Evolutionary conservation across 352 stramenopile species (phyloP).

Genomic region (Pythium apleroticum): DNA sequence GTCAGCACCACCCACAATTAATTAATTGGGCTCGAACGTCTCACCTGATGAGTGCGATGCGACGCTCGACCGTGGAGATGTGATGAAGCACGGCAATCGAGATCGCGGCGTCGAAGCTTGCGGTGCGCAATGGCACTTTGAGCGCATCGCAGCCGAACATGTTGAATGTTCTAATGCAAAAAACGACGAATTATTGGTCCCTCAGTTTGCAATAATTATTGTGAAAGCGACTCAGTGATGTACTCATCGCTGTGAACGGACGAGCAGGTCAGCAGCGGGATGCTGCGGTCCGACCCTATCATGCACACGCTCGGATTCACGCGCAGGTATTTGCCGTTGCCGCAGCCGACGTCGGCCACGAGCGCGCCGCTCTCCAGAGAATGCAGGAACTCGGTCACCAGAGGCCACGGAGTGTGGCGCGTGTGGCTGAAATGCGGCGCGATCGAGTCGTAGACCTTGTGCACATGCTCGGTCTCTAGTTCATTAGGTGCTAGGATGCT

Average conservation of each 20-base stretch:
- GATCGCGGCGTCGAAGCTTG: constrained; percentile 71
- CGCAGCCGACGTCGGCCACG: constrained; percentile 77
- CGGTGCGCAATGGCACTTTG: constrained; percentile 54
- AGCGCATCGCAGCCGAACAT: constrained; percentile 76
- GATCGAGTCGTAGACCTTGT: constrained; percentile 86
- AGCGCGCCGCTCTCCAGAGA: constrained; percentile 46
- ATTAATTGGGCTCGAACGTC: background rate
- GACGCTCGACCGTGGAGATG: constrained; percentile 74
- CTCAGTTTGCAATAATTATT: background rate
- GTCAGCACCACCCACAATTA: background rate
- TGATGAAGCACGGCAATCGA: constrained; percentile 85
- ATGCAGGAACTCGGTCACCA: constrained; percentile 64
- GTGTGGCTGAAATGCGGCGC: constrained; percentile 84
- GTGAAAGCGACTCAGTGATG: background rate
- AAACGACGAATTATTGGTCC: background rate
- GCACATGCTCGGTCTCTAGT: constrained; percentile 77
- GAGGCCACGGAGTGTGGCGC: constrained; percentile 78
- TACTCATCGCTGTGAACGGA: constrained; percentile 36
- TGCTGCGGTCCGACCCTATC: constrained; percentile 72
- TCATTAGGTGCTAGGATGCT: constrained; percentile 42
- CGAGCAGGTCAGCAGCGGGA: constrained; percentile 66
- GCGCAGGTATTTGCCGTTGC: constrained; percentile 83
- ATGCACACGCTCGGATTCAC: constrained; percentile 63
- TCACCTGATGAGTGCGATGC: constrained; percentile 68
- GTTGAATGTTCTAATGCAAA: constrained; percentile 40